Conservation (phyloP, 345 rosid species). For the Ricinus communis region DNA sequence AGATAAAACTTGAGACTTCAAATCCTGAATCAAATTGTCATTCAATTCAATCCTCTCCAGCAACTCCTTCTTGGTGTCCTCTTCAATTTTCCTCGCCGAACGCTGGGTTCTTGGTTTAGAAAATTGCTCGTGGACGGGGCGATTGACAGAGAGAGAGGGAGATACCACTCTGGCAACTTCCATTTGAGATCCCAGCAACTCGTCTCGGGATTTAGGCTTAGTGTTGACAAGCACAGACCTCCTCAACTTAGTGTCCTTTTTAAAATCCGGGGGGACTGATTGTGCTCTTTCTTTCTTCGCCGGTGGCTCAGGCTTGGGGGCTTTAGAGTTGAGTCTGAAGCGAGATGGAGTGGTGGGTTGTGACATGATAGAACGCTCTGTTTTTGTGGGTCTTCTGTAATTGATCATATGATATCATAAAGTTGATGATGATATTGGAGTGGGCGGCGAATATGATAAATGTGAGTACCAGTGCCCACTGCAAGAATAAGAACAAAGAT, state of each 20-base stretch:
- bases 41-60: slow-evolving; percentile 50
- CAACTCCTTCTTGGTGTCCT: slow-evolving; percentile 41
- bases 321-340: slow-evolving; percentile 38
- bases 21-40: slow-evolving; percentile 57
- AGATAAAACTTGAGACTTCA: slow-evolving; percentile 51
- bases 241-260: slow-evolving; percentile 33
- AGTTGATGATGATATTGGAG: too few species aligned
- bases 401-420: too few species aligned
- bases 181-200: too few species aligned
- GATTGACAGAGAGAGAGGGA: slow-evolving; percentile 34
- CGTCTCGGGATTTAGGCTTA: slow-evolving; percentile 53
- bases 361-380: slow-evolving; percentile 23
- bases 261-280: slow-evolving; percentile 42
- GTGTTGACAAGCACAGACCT: slow-evolving; percentile 40
- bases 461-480: too few species aligned
- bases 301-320: slow-evolving; percentile 20
- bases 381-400: too few species aligned
- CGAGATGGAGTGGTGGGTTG: slow-evolving; percentile 40
- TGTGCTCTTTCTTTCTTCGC: slow-evolving; percentile 34
- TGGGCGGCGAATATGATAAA: too few species aligned
- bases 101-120: slow-evolving; percentile 47
- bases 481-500: too few species aligned
- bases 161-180: slow-evolving; percentile 21
- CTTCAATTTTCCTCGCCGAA: slow-evolving; percentile 30
- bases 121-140: slow-evolving; percentile 50